Percentiles rank a stretch among this genome's conserved stretches.
These are phyloP conservation scores for Nasturtium officinale DNA, from an alignment of 345 rosid genomes.

Conservation along the genomic window DNA sequence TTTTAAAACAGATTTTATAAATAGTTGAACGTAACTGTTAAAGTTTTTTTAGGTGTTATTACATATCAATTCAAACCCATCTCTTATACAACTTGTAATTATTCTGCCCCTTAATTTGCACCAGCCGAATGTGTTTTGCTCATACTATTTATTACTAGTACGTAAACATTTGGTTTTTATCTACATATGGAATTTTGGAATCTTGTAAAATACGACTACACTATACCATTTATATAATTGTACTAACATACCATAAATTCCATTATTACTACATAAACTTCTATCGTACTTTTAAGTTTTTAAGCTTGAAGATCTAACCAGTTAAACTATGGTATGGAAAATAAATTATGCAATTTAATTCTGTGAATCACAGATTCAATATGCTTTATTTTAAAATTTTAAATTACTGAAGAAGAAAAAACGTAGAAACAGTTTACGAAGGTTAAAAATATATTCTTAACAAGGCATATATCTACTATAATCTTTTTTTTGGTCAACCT, in stretches of 20 bases:
- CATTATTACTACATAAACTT: too few relatives aligned
- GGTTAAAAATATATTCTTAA: background rate
- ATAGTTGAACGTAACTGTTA: too few relatives aligned
- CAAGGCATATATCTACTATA: background rate
- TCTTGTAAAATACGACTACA: background rate
- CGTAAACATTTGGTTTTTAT: background rate
- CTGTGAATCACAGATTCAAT: background rate
- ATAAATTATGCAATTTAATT: background rate
- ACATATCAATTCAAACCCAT: too few relatives aligned
- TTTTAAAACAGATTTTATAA: too few relatives aligned
- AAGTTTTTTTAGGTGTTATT: too few relatives aligned
- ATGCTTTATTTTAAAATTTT: background rate
- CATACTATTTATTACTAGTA: background rate
- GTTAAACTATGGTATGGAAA: background rate
- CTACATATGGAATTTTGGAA: background rate
- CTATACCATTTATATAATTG: background rate
- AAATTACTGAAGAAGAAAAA: background rate
- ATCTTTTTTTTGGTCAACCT: too few relatives aligned
- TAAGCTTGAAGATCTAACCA: too few relatives aligned
- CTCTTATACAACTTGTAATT: background rate
- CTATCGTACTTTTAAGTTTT: too few relatives aligned
- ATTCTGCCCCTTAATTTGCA: background rate
- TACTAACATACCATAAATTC: too few relatives aligned
- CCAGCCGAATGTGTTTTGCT: background rate
- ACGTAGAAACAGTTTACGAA: background rate